Conservation (phyloP, 768 basidiomycete genomes). For the Termitomyces sp. region DNA sequence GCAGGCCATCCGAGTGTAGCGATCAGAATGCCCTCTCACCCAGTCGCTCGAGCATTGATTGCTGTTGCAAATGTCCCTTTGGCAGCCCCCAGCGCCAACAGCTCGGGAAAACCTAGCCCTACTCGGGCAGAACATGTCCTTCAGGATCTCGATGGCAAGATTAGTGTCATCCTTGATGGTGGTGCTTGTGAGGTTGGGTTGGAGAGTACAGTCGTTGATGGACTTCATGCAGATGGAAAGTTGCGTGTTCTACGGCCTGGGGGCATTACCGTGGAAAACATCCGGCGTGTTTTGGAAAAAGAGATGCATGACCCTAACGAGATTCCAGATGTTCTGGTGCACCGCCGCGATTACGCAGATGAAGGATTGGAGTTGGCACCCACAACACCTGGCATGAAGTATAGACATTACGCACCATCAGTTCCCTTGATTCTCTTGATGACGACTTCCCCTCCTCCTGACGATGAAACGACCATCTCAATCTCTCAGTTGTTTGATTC, state of each 20-base stretch:
- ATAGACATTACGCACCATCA: conserved; percentile 91
- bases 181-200: conserved; percentile 86
- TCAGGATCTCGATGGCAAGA: conserved; percentile 71
- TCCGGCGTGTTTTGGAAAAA: conserved; percentile 55
- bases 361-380: conserved; percentile 70
- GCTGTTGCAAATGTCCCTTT: conserved; percentile 69
- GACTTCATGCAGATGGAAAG: conserved; percentile 67
- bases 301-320: conserved; percentile 25
- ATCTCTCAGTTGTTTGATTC: conserved; percentile 38
- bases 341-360: conserved; percentile 74
- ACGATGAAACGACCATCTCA: conserved; percentile 24
- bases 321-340: conserved; percentile 68
- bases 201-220: conserved; percentile 96
- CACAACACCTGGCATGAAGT: conserved; percentile 99
- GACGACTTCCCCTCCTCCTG: conserved; percentile 41
- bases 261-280: conserved; percentile 87
- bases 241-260: conserved; percentile 88
- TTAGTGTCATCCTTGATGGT: conserved; percentile 86
- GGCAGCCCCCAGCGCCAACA: conserved; percentile 94
- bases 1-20: conserved; percentile 81
- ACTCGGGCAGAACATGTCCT: conserved; percentile 85
- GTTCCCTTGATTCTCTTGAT: conserved; percentile 80
- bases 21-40: conserved; percentile 92
- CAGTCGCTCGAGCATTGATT: conserved; percentile 88
- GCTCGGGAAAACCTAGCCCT: conserved; percentile 91